Conservation (phyloP, 345 rosid species). For the Hibiscus mutabilis region DNA sequence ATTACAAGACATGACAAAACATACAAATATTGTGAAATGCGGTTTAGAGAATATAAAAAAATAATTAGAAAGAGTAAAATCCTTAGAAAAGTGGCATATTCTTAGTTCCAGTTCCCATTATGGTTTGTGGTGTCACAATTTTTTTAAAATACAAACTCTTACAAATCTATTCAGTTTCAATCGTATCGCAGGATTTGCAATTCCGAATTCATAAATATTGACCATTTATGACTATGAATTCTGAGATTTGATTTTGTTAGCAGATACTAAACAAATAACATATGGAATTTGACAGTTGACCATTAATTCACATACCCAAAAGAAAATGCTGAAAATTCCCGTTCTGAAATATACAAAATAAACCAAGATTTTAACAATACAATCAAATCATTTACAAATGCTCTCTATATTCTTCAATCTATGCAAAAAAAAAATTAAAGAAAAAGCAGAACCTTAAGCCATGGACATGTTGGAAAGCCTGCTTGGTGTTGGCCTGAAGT, state of each 20-base stretch:
- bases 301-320: background rate
- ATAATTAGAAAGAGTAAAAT: no score
- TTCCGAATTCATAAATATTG: no score
- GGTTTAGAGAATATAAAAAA: no score
- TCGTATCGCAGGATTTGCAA: no score
- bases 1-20: no score
- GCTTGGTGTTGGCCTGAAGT: conserved; percentile 47
- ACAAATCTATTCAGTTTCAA: no score
- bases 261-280: background rate
- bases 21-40: no score
- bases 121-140: no score
- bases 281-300: background rate
- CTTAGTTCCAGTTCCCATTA: no score
- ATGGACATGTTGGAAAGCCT: conserved; percentile 43
- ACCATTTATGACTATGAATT: background rate
- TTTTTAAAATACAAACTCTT: no score
- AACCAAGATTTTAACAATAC: background rate
- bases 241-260: background rate
- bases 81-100: no score
- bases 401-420: background rate
- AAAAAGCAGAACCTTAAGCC: conserved; percentile 10
- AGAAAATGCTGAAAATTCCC: background rate
- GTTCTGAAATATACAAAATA: background rate
- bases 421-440: background rate
- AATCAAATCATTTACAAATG: background rate